These are phyloP conservation scores for Candida freyschussii DNA, from an alignment of 1,139 yeast species.

Conservation along the genomic window DNA sequence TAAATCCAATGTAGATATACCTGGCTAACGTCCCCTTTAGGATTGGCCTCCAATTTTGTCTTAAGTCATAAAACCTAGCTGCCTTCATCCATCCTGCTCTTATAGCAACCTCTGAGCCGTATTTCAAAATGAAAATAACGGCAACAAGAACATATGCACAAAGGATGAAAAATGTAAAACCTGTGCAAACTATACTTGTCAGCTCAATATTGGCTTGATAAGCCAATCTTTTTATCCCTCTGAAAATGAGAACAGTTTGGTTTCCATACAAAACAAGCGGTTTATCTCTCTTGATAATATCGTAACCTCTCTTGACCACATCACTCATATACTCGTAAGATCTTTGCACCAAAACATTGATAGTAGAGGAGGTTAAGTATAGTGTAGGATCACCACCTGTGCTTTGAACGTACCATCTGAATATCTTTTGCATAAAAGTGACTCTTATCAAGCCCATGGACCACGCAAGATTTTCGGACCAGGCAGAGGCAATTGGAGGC, in stretches of 20 bases:
- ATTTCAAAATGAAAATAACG: constrained; percentile 44
- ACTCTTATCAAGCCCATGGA: constrained; percentile 76
- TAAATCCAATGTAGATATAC: constrained; percentile 70
- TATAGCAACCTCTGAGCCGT: constrained; percentile 41
- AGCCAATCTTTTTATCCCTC: constrained; percentile 76
- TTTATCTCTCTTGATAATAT: constrained; percentile 28
- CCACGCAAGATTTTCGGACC: constrained; percentile 83
- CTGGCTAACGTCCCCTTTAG: constrained; percentile 66
- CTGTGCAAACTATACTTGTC: constrained; percentile 69
- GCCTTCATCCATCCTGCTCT: constrained; percentile 42
- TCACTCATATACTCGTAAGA: constrained; percentile 35
- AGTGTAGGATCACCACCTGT: constrained; percentile 72
- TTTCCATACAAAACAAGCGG: constrained; percentile 38
- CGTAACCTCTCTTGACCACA: constrained; percentile 18
- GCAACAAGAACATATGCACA: constrained; percentile 62
- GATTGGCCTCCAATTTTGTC: constrained; percentile 48
- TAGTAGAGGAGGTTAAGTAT: constrained; percentile 51
- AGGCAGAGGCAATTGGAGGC: constrained; percentile 76
- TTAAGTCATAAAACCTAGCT: constrained; percentile 43
- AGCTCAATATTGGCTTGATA: constrained; percentile 64
- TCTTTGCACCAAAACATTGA: constrained; percentile 66
- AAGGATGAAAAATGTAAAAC: constrained; percentile 66
- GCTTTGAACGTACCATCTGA: constrained; percentile 76
- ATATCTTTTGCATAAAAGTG: constrained; percentile 66
- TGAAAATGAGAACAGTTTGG: constrained; percentile 47